Evolutionary conservation across 192 early-diverging fungal species (phyloP).

Genomic region (Pilobolus umbonatus): DNA sequence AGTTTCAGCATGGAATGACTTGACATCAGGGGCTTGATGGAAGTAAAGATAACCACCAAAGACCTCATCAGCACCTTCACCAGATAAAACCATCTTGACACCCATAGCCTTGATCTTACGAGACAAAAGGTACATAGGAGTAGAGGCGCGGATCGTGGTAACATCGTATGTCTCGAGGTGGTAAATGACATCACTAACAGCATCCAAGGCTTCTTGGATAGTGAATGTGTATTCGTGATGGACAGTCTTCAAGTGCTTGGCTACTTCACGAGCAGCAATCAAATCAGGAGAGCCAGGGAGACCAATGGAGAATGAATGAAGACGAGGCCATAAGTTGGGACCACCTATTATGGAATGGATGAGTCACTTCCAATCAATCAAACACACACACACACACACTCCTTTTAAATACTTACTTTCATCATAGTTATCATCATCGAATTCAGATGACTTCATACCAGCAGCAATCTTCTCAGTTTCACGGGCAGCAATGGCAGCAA

Average conservation of each 20-base stretch:
- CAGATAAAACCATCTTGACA: slow-evolving; percentile 98
- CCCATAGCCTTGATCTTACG: slow-evolving; percentile 98
- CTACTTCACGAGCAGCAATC: slow-evolving; percentile 82
- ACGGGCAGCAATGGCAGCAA: slow-evolving; percentile 89
- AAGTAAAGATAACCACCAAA: slow-evolving; percentile 99
- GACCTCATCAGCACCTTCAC: slow-evolving; percentile 96
- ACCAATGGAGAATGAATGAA: slow-evolving; percentile 98
- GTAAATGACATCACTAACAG: slow-evolving; percentile 91
- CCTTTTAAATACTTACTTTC: slow-evolving; percentile 32
- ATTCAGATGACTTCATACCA: slow-evolving; percentile 16
- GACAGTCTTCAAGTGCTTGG: slow-evolving; percentile 82
- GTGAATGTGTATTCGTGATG: slow-evolving; percentile 98
- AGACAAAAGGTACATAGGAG: slow-evolving; percentile 98
- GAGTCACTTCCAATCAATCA: background rate
- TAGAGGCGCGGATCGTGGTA: slow-evolving; percentile 94
- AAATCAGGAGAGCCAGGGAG: slow-evolving; percentile 92
- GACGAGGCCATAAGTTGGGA: slow-evolving; percentile 72
- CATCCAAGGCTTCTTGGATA: slow-evolving; percentile 92
- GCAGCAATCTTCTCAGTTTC: slow-evolving; percentile 67
- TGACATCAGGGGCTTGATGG: slow-evolving; percentile 81
- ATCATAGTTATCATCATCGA: slow-evolving; percentile 61
- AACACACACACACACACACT: background rate
- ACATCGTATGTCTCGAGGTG: slow-evolving; percentile 99
- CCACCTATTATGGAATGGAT: slow-evolving; percentile 37
- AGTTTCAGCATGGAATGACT: slow-evolving; percentile 84